These are phyloP conservation scores for Amphicarpaea edgeworthii DNA, from an alignment of 306 rosid species.

Conservation along the genomic window DNA sequence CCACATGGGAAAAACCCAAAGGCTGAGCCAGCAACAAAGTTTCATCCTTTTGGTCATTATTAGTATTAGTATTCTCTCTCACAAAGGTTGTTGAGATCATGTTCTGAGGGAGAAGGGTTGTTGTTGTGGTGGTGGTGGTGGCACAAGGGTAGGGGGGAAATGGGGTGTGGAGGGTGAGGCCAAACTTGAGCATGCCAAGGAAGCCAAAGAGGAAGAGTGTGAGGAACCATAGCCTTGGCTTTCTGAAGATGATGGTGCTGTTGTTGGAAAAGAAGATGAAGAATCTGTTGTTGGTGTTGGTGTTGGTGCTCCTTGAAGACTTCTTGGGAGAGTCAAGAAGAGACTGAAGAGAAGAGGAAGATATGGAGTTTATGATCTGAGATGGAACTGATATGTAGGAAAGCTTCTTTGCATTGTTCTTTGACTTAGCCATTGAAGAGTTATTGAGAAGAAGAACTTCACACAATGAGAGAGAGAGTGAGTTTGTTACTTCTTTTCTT, in stretches of 20 bases:
- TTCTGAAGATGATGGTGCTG: conserved; percentile 47
- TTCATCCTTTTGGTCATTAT: conserved; percentile 38
- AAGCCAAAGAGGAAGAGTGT: conserved; percentile 67
- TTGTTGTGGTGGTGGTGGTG: too few relatives aligned
- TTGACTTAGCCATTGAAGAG: conserved; percentile 74
- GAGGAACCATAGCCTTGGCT: conserved; percentile 61
- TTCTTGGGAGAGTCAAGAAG: conserved; percentile 87
- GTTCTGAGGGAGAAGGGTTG: conserved; percentile 43
- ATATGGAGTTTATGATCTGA: conserved; percentile 83
- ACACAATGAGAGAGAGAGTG: conserved; percentile 11
- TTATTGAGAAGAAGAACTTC: neutral
- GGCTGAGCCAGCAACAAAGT: conserved; percentile 12
- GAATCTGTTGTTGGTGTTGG: conserved; percentile 33
- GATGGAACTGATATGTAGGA: conserved; percentile 94
- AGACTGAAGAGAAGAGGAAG: conserved; percentile 86
- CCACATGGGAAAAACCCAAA: conserved; percentile 52
- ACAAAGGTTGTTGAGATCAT: conserved; percentile 27
- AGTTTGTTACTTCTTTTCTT: neutral
- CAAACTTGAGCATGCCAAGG: conserved; percentile 71
- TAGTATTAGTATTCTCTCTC: too few relatives aligned
- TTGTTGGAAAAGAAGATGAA: conserved; percentile 41
- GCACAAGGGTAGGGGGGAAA: conserved; percentile 65
- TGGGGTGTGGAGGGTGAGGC: conserved; percentile 54
- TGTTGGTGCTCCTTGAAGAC: conserved; percentile 54
- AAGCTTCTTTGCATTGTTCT: conserved; percentile 66